These are phyloP conservation scores for Strobilomyces dryophilus DNA, from an alignment of 768 basidiomycete genomes.

Conservation along the genomic window DNA sequence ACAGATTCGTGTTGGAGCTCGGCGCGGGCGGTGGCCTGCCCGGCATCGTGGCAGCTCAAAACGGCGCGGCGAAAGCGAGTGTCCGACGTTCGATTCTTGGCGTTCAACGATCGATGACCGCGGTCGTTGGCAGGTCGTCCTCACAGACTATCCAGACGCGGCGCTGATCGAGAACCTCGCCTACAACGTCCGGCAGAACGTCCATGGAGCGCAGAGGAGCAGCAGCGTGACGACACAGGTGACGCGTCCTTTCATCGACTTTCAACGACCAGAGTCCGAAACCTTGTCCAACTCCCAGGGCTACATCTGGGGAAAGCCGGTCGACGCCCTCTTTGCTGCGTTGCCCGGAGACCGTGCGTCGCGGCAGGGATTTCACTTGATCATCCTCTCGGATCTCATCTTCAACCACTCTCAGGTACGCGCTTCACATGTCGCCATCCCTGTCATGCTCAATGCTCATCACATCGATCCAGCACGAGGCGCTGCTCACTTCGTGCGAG, in stretches of 20 bases:
- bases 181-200: constrained; percentile 62
- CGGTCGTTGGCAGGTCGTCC: constrained; percentile 57
- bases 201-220: constrained; percentile 23
- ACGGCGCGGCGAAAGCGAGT: constrained; percentile 62
- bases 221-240: constrained; percentile 32
- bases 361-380: constrained; percentile 57
- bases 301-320: constrained; percentile 75
- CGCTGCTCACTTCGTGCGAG: constrained; percentile 73
- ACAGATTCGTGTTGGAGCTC: constrained; percentile 69
- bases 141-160: constrained; percentile 91
- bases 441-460: not conserved
- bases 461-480: constrained; percentile 58
- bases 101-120: not conserved
- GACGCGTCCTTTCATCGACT: constrained; percentile 24
- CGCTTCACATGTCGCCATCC: not conserved
- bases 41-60: constrained; percentile 66
- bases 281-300: constrained; percentile 41
- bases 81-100: not conserved
- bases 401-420: constrained; percentile 91
- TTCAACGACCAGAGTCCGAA: constrained; percentile 17
- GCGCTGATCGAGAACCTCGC: constrained; percentile 70
- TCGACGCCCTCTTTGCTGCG: constrained; percentile 30
- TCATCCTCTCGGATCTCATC: constrained; percentile 89
- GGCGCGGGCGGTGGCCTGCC: constrained; percentile 94
- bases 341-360: constrained; percentile 18